A percentile compares a stretch with the other conserved stretches of the same genome.
Conservation (phyloP, 441 rosid species). For the Breynia disticha region DNA sequence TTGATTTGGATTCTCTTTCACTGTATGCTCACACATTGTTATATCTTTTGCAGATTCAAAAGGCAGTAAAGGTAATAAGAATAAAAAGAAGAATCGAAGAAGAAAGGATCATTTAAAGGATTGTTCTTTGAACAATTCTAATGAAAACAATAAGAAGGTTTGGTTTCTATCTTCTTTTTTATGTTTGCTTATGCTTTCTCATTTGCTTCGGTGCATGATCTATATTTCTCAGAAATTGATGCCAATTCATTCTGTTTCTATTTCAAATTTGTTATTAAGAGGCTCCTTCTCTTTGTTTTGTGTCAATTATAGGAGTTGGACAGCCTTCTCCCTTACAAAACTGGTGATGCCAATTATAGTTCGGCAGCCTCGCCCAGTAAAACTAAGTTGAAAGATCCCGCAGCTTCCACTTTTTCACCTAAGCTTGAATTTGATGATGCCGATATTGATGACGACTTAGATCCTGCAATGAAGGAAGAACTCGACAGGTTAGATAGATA, state of each 20-base stretch:
- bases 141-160: constrained; percentile 18
- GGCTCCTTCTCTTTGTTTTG: background rate
- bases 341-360: constrained; percentile 26
- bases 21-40: constrained; percentile 9
- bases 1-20: background rate
- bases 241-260: no score
- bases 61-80: constrained; percentile 53
- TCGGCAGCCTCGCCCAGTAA: constrained; percentile 25
- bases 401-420: constrained; percentile 34
- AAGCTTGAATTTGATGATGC: constrained; percentile 60
- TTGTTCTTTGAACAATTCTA: constrained; percentile 21
- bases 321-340: constrained; percentile 27
- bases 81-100: constrained; percentile 64
- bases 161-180: constrained; percentile 20
- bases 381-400: constrained; percentile 33
- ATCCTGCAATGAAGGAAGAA: constrained; percentile 75
- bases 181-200: background rate
- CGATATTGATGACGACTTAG: constrained; percentile 77
- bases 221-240: background rate
- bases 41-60: constrained; percentile 55
- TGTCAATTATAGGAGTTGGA: constrained; percentile 36
- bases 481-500: constrained; percentile 56
- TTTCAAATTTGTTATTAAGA: background rate
- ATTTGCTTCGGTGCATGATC: background rate
- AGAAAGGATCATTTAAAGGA: constrained; percentile 51